Evolutionary conservation across 2,329 filamentous ascomycete genomes (phyloP).

Genomic region (Knoxdaviesia proteae): DNA sequence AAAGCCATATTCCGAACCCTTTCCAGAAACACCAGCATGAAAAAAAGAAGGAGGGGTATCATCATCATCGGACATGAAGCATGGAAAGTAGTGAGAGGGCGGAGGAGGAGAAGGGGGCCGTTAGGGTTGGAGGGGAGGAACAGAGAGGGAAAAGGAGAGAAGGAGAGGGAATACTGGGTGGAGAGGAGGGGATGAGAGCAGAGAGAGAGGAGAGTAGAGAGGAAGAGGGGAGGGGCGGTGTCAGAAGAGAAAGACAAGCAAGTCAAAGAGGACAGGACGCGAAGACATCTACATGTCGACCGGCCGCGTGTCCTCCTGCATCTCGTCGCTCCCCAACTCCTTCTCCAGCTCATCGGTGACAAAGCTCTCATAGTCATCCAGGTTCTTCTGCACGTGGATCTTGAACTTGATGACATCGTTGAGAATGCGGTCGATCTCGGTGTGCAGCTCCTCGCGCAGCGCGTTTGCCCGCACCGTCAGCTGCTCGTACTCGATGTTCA

Average conservation of each 20-base stretch:
- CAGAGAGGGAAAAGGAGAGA: too few relatives aligned
- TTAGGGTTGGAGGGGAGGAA: too few relatives aligned
- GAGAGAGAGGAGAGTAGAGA: constrained; percentile 6
- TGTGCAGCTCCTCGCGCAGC: constrained; percentile 91
- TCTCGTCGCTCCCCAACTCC: constrained; percentile 48
- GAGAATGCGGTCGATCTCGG: constrained; percentile 84
- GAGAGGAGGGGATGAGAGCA: constrained; percentile 4
- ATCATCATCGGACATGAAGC: too few relatives aligned
- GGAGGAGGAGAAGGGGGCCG: too few relatives aligned
- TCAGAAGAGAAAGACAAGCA: neutral
- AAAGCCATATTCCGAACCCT: too few relatives aligned
- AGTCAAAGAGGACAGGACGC: neutral
- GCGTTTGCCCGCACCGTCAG: constrained; percentile 65
- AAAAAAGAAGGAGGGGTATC: too few relatives aligned
- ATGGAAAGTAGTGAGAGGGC: too few relatives aligned
- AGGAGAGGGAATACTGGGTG: constrained; percentile 1
- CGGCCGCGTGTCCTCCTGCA: constrained; percentile 29
- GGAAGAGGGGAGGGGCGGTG: neutral
- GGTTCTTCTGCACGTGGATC: constrained; percentile 77
- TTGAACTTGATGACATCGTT: constrained; percentile 99
- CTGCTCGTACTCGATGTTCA: constrained; percentile 93
- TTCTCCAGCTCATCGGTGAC: constrained; percentile 84
- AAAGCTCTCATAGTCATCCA: constrained; percentile 89
- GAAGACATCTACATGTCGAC: constrained; percentile 18
- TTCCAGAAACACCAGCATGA: too few relatives aligned